Evolutionary conservation across 805 yeast species (phyloP).

Genomic region (Kodamaea leandrae): DNA sequence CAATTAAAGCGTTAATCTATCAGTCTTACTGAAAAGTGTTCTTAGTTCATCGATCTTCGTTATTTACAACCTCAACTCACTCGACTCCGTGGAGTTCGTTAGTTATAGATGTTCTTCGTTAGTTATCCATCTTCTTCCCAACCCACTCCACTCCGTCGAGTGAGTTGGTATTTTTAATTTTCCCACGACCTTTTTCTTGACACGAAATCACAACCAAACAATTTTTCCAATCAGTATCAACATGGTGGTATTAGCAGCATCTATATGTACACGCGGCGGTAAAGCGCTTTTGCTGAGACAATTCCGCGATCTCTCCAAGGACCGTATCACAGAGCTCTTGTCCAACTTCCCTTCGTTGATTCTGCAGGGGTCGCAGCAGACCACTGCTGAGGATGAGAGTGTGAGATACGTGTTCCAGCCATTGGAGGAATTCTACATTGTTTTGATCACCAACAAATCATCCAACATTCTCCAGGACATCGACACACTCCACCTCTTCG

Average conservation of each 20-base stretch:
- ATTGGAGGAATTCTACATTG: conserved; percentile 87
- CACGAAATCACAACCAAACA: conserved; percentile 19
- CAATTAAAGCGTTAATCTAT: too few species aligned
- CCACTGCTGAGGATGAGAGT: conserved; percentile 87
- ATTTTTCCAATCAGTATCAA: too few species aligned
- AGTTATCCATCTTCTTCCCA: too few species aligned
- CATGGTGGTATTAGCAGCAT: conserved; percentile 87
- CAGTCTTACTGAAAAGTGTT: too few species aligned
- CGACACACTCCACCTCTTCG: conserved; percentile 82
- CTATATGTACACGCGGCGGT: conserved; percentile 91
- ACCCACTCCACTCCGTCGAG: neutral
- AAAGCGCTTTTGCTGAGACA: conserved; percentile 90
- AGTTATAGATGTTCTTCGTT: too few species aligned
- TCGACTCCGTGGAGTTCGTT: too few species aligned
- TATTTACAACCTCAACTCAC: too few species aligned
- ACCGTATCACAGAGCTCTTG: conserved; percentile 79
- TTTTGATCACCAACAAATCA: conserved; percentile 83
- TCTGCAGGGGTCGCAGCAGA: conserved; percentile 68
- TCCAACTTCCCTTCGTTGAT: conserved; percentile 83
- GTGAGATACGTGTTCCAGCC: conserved; percentile 96
- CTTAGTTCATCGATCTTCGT: too few species aligned
- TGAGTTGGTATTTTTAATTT: too few species aligned
- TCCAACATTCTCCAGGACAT: conserved; percentile 94
- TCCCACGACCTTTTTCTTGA: conserved; percentile 15
- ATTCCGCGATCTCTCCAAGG: conserved; percentile 79